A percentile compares a stretch with the other conserved stretches of the same genome.
phyloP scores from a whole-genome alignment of 2,329 filamentous ascomycete species.

The Trichoderma gracile region DNA sequence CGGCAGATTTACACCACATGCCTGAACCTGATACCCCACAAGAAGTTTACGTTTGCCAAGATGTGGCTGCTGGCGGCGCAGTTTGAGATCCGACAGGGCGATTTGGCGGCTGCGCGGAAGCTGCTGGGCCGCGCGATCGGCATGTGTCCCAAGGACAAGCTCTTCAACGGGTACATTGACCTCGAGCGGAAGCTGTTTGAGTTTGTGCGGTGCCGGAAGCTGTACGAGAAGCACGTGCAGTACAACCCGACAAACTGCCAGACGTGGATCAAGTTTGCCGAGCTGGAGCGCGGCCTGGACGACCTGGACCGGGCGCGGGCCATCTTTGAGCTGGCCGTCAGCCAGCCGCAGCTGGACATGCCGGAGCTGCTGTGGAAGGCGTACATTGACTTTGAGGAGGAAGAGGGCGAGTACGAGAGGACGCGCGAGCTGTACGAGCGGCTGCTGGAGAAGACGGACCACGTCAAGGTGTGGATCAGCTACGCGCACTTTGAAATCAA shows the following conservation, averaged over 20 bases:
- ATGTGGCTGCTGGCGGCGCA: conserved; percentile 92
- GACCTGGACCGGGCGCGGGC: conserved; percentile 84
- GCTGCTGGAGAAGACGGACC: conserved; percentile 89
- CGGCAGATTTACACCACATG: conserved; percentile 90
- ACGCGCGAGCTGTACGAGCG: conserved; percentile 85
- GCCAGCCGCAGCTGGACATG: conserved; percentile 87
- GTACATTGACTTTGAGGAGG: conserved; percentile 98
- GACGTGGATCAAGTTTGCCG: conserved; percentile 95
- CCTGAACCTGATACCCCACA: conserved; percentile 85
- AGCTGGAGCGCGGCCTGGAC: conserved; percentile 87
- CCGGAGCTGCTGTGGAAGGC: conserved; percentile 96
- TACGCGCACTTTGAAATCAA: conserved; percentile 99
- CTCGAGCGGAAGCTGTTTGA: conserved; percentile 93
- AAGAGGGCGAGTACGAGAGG: conserved; percentile 85
- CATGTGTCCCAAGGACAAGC: conserved; percentile 92
- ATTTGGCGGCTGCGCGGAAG: conserved; percentile 80
- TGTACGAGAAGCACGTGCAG: conserved; percentile 92
- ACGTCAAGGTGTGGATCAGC: conserved; percentile 99
- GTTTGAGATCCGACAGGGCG: conserved; percentile 85
- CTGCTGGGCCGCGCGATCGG: conserved; percentile 87
- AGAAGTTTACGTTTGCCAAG: conserved; percentile 96
- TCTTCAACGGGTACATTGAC: conserved; percentile 92
- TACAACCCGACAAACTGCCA: conserved; percentile 89
- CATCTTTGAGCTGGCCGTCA: conserved; percentile 88
- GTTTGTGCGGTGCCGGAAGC: conserved; percentile 83